Evolutionary conservation across 148 eudicot species (phyloP).

Genomic region (Dianthus caryophyllus): DNA sequence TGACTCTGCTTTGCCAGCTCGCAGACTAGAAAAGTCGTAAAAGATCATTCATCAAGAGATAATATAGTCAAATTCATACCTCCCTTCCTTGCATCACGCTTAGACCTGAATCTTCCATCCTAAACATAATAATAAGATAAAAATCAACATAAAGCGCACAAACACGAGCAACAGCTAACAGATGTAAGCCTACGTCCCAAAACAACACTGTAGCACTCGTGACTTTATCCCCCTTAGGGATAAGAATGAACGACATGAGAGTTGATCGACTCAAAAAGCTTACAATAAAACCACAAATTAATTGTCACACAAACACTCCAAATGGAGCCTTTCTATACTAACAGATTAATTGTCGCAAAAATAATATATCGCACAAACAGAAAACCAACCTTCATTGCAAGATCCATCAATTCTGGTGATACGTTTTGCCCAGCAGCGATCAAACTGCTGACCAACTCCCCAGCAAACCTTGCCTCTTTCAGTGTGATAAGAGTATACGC

Average conservation of each 20-base stretch:
- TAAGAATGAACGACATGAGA: not conserved
- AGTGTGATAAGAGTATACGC: slow-evolving; percentile 93
- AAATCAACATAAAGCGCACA: slow-evolving; percentile 33
- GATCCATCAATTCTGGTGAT: slow-evolving; percentile 78
- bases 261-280: not conserved
- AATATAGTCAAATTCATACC: slow-evolving; percentile 45
- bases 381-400: slow-evolving; percentile 90
- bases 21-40: not conserved
- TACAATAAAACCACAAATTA: not conserved
- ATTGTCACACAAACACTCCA: not conserved
- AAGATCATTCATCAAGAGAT: not conserved
- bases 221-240: not conserved
- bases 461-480: slow-evolving; percentile 95
- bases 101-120: slow-evolving; percentile 98
- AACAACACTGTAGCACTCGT: not conserved
- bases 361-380: not conserved
- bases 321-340: not conserved
- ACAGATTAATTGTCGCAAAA: not conserved
- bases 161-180: slow-evolving; percentile 6
- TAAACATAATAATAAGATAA: slow-evolving; percentile 47
- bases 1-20: not conserved
- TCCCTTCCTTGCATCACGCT: slow-evolving; percentile 95
- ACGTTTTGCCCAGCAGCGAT: slow-evolving; percentile 98
- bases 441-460: slow-evolving; percentile 87
- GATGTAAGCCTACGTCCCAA: not conserved